Base-by-base conservation (phyloP, 139 green algal genomes). In the Diplosphaera chodatii region DNA sequence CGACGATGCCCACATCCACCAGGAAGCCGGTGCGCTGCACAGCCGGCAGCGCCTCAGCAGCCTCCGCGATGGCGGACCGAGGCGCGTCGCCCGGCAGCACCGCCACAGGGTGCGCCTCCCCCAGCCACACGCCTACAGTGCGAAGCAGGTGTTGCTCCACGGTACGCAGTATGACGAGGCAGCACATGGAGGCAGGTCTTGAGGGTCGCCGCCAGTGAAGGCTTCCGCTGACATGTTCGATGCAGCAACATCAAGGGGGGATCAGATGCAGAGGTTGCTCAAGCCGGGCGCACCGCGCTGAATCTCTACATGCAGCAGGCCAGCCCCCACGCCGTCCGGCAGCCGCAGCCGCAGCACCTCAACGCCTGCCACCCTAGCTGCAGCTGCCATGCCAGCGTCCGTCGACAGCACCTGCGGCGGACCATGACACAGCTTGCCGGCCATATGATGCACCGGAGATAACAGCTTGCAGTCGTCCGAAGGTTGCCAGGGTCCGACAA, bases 301-400 rank as follows among this genome's bases (percentile, higher is more conserved):
- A 1, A 79, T 37, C 34, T 86, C 80, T 10, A 86, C 40, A 28
- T 76, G 73, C 15, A 82, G 34, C 48, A 81, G 64, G 3, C 80
- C 80, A 1, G 79, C 48, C 20, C 27, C 30, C 63, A 84, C 33
- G 21, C 32, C 20, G 30, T 30, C 8, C 23, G 68, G 64, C 23
- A 76, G 15, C 31, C n/a, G 25, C 32, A 78, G 48, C 13, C 48
- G 32, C 63, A 34, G 25, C 29, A 76, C 30, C 30, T 29, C 32
- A 48, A 70, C 59, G 16, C 59, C 59, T 22, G n/a, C 27, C 25
- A 65, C 27, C 5, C 4, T 5, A 4, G 27, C 59, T 32, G 59
- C 28, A 22, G 27, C 27, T 32, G 59, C 59, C 28, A 32, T 65
- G 25, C 18, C 59, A 32, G n/a, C 3, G 5, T 33, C 28, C 5